A percentile compares a stretch with the other conserved stretches of the same genome.
Evolutionary conservation across 768 basidiomycete genomes (phyloP).

Genomic region (Collybiopsis confluens): DNA sequence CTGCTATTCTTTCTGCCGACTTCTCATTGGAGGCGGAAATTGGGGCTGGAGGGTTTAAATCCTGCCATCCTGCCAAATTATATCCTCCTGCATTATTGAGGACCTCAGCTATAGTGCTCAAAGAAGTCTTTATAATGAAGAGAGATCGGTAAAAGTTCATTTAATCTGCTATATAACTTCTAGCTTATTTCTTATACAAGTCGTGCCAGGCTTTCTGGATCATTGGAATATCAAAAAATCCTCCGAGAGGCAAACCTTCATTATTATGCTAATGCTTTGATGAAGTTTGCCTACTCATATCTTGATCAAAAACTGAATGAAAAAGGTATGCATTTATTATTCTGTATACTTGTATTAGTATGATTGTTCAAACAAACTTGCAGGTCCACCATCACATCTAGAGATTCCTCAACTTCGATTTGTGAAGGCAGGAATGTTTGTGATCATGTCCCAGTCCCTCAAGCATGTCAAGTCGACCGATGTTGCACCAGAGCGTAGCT

Average conservation of each 20-base stretch:
- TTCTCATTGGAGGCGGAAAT: background rate
- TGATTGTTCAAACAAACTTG: background rate
- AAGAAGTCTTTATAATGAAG: too few species aligned
- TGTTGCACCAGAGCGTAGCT: background rate
- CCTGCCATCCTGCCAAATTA: background rate
- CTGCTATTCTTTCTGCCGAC: background rate
- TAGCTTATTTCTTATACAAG: background rate
- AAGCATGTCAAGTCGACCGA: background rate
- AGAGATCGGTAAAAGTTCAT: too few species aligned
- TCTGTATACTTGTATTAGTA: background rate
- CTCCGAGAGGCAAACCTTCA: background rate
- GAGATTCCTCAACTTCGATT: slow-evolving; percentile 1
- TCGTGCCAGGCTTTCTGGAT: background rate
- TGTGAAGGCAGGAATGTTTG: background rate
- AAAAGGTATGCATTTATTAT: background rate
- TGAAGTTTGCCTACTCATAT: background rate
- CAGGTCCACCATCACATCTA: background rate
- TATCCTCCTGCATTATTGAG: background rate
- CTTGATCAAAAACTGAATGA: background rate
- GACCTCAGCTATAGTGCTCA: background rate
- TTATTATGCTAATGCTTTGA: background rate
- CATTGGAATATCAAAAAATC: background rate
- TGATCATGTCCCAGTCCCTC: background rate
- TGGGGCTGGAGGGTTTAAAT: slow-evolving; percentile 4
- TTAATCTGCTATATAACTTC: background rate